Conservation (phyloP, 164 flowering plant genomes). For the Tetracentron sinense region DNA sequence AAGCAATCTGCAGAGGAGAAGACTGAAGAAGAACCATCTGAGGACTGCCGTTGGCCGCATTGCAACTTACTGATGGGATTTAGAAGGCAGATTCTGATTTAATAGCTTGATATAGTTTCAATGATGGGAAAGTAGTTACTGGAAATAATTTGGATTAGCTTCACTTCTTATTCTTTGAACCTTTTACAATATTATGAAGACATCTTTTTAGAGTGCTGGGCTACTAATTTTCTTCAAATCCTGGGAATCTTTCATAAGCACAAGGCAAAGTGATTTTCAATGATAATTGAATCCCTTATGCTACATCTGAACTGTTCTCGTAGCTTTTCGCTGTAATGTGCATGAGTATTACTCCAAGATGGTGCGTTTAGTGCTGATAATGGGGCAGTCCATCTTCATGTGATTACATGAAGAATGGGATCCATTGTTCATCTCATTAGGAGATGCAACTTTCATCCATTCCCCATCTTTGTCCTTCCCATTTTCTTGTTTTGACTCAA, state of each 20-base stretch:
- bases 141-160: not conserved
- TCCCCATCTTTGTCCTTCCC: no score
- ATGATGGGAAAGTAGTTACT: not conserved
- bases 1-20: constrained; percentile 54
- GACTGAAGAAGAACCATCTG: constrained; percentile 51
- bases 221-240: not conserved
- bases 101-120: not conserved
- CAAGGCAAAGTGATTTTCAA: no score
- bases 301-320: no score
- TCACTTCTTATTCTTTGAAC: not conserved
- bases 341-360: no score
- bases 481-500: no score
- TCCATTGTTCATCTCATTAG: no score
- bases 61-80: constrained; percentile 16
- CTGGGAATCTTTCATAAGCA: not conserved
- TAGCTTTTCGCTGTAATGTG: no score
- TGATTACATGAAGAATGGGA: no score
- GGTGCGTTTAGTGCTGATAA: no score
- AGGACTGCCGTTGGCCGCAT: constrained; percentile 11
- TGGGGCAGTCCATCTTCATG: no score
- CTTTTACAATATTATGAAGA: not conserved
- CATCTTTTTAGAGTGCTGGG: not conserved
- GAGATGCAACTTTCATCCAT: no score
- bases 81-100: not conserved
- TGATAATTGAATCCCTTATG: no score